These are phyloP conservation scores for Candida easanensis DNA, from an alignment of 805 yeast genomes.

Conservation along the genomic window DNA sequence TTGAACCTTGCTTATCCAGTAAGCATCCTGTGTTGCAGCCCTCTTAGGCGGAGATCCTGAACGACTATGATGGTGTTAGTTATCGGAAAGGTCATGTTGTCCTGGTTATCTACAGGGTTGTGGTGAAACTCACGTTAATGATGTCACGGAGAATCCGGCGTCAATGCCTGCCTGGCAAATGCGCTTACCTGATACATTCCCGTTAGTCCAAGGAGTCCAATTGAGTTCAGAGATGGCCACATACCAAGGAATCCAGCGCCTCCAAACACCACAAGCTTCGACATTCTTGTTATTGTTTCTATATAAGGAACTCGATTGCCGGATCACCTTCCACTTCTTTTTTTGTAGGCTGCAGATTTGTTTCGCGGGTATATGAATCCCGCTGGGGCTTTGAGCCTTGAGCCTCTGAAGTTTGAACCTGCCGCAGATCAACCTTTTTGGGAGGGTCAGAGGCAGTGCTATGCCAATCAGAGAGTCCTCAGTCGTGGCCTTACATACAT, in stretches of 20 bases:
- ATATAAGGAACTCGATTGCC: too few relatives aligned
- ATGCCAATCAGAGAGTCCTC: too few relatives aligned
- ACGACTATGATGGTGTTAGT: conserved; percentile 28
- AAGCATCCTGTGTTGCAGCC: conserved; percentile 28
- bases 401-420: too few relatives aligned
- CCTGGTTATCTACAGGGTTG: not conserved
- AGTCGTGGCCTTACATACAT: too few relatives aligned
- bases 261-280: conserved; percentile 67
- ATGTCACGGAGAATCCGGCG: conserved; percentile 62
- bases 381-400: too few relatives aligned
- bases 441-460: too few relatives aligned
- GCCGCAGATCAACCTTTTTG: too few relatives aligned
- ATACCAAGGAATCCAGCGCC: conserved; percentile 77
- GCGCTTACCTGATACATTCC: conserved; percentile 45
- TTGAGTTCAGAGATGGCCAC: conserved; percentile 13
- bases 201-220: too few relatives aligned
- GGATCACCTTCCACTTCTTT: too few relatives aligned
- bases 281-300: conserved; percentile 13
- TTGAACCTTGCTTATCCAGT: conserved; percentile 56
- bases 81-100: not conserved
- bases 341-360: too few relatives aligned
- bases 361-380: too few relatives aligned
- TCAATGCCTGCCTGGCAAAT: conserved; percentile 67
- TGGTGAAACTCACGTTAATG: conserved; percentile 46
- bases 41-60: conserved; percentile 51